A percentile compares a stretch with the other conserved stretches of the same genome.
These are phyloP conservation scores for Colletotrichum navitas DNA, from an alignment of 2,329 filamentous ascomycete species.

Conservation along the genomic window DNA sequence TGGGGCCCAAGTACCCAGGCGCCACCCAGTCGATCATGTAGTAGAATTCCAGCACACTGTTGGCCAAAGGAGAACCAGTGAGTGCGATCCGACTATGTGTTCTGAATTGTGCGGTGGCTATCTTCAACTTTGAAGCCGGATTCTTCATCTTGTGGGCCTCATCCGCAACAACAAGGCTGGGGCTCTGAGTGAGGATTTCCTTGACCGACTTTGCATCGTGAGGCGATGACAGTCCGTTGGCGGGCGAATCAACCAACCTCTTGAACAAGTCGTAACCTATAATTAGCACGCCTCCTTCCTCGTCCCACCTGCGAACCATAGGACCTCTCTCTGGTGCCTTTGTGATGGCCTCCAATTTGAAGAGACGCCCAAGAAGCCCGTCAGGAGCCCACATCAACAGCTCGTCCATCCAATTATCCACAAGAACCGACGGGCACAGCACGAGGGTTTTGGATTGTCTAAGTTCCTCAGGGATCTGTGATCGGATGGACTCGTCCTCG, in stretches of 20 bases:
- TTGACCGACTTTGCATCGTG: conserved; percentile 40
- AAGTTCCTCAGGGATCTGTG: conserved; percentile 77
- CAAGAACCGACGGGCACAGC: conserved; percentile 79
- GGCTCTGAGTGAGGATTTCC: conserved; percentile 67
- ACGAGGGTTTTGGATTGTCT: conserved; percentile 75
- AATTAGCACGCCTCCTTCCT: conserved; percentile 78
- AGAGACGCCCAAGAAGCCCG: conserved; percentile 66
- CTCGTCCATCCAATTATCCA: conserved; percentile 89
- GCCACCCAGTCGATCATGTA: conserved; percentile 91
- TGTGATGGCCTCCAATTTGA: conserved; percentile 64
- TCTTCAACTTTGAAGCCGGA: conserved; percentile 62
- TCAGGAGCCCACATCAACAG: conserved; percentile 76
- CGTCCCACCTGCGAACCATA: conserved; percentile 70
- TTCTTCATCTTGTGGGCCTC: conserved; percentile 89
- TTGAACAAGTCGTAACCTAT: conserved; percentile 80
- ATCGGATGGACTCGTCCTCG: conserved; percentile 64
- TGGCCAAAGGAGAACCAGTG: conserved; percentile 88
- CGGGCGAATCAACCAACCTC: conserved; percentile 48
- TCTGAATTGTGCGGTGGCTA: conserved; percentile 68
- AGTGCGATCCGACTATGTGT: conserved; percentile 83
- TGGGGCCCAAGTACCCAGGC: conserved; percentile 79
- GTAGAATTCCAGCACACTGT: conserved; percentile 86
- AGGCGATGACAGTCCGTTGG: conserved; percentile 47
- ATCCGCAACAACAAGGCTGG: conserved; percentile 84
- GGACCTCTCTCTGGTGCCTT: conserved; percentile 54